Percentiles rank a stretch among this genome's conserved stretches.
Evolutionary conservation across 345 rosid species (phyloP).

Genomic region (Hibiscus syriacus): DNA sequence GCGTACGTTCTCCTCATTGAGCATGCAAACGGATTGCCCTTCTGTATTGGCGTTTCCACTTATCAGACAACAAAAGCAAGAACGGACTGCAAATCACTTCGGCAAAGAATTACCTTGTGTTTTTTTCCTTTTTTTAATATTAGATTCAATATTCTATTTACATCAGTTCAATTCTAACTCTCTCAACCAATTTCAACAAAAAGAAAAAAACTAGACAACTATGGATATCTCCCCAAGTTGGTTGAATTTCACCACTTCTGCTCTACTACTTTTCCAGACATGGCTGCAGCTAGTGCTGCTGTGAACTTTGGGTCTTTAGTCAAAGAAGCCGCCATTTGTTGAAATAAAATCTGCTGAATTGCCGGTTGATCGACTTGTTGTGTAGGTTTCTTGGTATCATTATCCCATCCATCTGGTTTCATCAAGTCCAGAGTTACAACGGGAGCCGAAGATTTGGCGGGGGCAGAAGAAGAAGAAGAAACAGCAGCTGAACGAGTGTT

Average conservation of each 20-base stretch:
- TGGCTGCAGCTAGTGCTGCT: constrained; percentile 67
- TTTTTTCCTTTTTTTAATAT: not conserved
- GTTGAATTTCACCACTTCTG: constrained; percentile 22
- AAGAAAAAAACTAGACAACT: not conserved
- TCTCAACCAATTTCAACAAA: not conserved
- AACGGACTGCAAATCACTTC: no score
- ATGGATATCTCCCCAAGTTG: no score
- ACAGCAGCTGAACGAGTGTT: constrained; percentile 4
- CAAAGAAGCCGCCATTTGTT: constrained; percentile 75
- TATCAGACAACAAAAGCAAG: no score
- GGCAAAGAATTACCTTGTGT: not conserved
- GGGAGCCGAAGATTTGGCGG: constrained; percentile 11
- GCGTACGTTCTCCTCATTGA: no score
- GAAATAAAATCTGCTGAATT: constrained; percentile 49
- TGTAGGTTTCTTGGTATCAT: constrained; percentile 8
- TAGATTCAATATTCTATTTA: constrained; percentile 5
- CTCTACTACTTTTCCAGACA: constrained; percentile 57
- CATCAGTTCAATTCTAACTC: not conserved
- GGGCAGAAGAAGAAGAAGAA: constrained; percentile 8
- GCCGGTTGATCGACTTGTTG: constrained; percentile 26
- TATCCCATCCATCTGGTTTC: constrained; percentile 1
- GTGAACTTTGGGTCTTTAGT: constrained; percentile 73
- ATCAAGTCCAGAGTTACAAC: constrained; percentile 28
- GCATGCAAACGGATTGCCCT: no score
- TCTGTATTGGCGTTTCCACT: no score